Conservation (phyloP, 768 basidiomycete genomes). For the Lactarius trivialis region DNA sequence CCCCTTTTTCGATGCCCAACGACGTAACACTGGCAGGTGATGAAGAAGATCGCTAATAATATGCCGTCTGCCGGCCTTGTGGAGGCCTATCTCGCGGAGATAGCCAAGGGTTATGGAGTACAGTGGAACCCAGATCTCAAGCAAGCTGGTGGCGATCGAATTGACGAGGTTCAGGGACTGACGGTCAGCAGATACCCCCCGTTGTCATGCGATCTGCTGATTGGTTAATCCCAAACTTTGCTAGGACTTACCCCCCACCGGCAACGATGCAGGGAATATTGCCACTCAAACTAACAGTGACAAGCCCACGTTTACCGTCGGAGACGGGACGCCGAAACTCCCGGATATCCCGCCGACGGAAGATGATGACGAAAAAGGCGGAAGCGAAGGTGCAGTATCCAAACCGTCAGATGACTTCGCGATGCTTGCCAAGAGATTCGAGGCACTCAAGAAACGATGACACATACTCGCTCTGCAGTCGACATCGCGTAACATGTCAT, state of each 20-base stretch:
- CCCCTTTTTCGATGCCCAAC: neutral
- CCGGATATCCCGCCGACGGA: constrained; percentile 49
- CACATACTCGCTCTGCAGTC: neutral
- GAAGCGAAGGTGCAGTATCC: constrained; percentile 26
- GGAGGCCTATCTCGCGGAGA: constrained; percentile 83
- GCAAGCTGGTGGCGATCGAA: constrained; percentile 26
- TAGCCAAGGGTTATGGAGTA: constrained; percentile 81
- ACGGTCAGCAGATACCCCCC: constrained; percentile 33
- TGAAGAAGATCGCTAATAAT: constrained; percentile 61
- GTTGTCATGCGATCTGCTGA: neutral
- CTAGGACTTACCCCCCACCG: constrained; percentile 4
- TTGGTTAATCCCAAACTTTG: neutral
- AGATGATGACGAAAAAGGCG: constrained; percentile 33
- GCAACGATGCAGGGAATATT: neutral
- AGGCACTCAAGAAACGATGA: constrained; percentile 77
- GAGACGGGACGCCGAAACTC: constrained; percentile 36
- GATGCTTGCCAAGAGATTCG: constrained; percentile 71
- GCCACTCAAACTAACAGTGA: neutral
- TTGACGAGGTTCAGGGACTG: constrained; percentile 27
- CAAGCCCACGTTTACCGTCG: constrained; percentile 19
- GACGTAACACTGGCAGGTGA: constrained; percentile 42
- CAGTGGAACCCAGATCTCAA: constrained; percentile 47
- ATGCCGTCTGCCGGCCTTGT: constrained; percentile 73
- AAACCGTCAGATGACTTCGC: constrained; percentile 62
- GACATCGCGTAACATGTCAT: neutral